Percentiles rank a stretch among this genome's conserved stretches.
These are phyloP conservation scores for Solanum chmielewskii DNA, from an alignment of 257 asterid species.

Conservation along the genomic window DNA sequence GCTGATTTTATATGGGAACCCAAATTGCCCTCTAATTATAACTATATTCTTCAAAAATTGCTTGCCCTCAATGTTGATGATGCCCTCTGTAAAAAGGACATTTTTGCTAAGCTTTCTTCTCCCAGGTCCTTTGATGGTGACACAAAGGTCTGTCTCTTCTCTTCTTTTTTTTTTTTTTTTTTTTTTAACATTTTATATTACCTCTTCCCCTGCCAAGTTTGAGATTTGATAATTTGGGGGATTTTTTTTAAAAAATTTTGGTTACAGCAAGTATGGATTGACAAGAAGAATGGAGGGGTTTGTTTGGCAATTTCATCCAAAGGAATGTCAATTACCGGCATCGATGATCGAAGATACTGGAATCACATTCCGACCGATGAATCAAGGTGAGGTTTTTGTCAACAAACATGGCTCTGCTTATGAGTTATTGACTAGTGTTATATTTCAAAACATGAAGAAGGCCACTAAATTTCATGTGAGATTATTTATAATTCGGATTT, in stretches of 20 bases:
- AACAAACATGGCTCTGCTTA: not conserved
- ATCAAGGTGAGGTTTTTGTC: constrained; percentile 45
- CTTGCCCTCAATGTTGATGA: constrained; percentile 11
- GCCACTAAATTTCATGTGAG: not conserved
- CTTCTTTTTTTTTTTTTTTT: too few relatives aligned
- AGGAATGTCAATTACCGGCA: constrained; percentile 71
- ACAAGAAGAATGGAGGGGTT: constrained; percentile 69
- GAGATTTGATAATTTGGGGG: too few relatives aligned
- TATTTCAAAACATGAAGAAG: not conserved
- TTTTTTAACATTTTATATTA: not conserved
- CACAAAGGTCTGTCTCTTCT: constrained; percentile 54
- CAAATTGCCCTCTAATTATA: constrained; percentile 53
- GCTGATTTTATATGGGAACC: constrained; percentile 81
- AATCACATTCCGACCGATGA: constrained; percentile 54
- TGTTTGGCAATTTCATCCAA: constrained; percentile 67
- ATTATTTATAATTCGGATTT: not conserved
- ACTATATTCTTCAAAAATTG: constrained; percentile 29
- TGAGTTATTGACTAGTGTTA: too few relatives aligned
- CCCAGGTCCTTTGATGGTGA: constrained; percentile 48
- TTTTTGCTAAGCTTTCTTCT: constrained; percentile 43
- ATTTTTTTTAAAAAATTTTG: not conserved
- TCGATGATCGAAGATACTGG: constrained; percentile 91
- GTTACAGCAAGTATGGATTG: constrained; percentile 68
- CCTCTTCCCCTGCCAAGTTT: too few relatives aligned
- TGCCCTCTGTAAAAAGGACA: constrained; percentile 34